Percentiles rank a stretch among this genome's conserved stretches.
Evolutionary conservation across 179 eudicot genomes (phyloP).

Genomic region (Gypsophila paniculata): DNA sequence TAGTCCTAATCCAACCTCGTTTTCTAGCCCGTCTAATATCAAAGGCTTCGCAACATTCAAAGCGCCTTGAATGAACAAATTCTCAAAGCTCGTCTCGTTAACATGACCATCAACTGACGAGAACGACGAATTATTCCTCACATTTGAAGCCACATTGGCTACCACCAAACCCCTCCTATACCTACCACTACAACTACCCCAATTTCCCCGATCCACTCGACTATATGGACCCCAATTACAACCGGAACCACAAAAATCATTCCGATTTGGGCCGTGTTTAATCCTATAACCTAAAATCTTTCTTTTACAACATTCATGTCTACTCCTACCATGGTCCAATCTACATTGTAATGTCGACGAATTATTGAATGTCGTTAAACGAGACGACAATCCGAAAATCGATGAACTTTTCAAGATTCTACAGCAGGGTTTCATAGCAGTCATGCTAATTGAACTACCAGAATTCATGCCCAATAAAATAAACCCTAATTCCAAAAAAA

Average conservation of each 20-base stretch:
- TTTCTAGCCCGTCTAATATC: conserved; percentile 17
- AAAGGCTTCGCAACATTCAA: conserved; percentile 30
- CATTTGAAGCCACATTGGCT: conserved; percentile 26
- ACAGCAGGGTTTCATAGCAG: conserved; percentile 30
- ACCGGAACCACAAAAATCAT: conserved; percentile 19
- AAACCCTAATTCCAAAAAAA: background rate
- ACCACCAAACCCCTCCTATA: conserved; percentile 2
- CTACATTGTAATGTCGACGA: conserved; percentile 12
- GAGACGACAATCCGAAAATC: conserved; percentile 16
- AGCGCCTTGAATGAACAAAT: conserved; percentile 32
- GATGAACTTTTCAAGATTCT: conserved; percentile 29
- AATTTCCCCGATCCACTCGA: conserved; percentile 13
- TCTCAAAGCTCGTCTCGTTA: conserved; percentile 33
- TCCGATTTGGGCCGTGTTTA: conserved; percentile 22
- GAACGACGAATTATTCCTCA: conserved; percentile 28
- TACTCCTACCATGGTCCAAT: background rate
- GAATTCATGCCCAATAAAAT: conserved; percentile 18
- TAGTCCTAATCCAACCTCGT: conserved; percentile 18
- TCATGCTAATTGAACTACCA: conserved; percentile 26
- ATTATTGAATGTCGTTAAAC: conserved; percentile 1
- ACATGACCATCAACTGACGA: conserved; percentile 23
- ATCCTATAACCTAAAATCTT: conserved; percentile 17
- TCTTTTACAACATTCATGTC: conserved; percentile 17
- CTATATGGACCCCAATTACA: conserved; percentile 16
- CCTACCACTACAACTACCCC: conserved; percentile 11